These are phyloP conservation scores for Salix exigua DNA, from an alignment of 345 rosid species.

Conservation along the genomic window DNA sequence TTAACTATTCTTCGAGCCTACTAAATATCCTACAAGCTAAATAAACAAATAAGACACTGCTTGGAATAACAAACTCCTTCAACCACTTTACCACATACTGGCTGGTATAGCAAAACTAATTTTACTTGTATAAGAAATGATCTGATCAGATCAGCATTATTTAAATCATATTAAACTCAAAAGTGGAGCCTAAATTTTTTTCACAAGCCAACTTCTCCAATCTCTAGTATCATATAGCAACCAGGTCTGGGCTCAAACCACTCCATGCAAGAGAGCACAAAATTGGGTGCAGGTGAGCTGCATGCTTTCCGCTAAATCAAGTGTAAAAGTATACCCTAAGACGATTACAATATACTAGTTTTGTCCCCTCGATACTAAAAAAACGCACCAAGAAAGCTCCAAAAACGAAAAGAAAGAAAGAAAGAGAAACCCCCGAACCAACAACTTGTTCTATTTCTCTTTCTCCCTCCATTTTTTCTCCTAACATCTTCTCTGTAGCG, in stretches of 20 bases:
- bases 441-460: neutral
- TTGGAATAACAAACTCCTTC: too few species aligned
- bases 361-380: conserved; percentile 18
- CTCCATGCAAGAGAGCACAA: neutral
- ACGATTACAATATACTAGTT: neutral
- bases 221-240: neutral
- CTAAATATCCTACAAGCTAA: too few species aligned
- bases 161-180: neutral
- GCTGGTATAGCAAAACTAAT: neutral
- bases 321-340: neutral
- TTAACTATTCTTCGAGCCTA: too few species aligned
- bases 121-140: neutral
- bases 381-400: neutral
- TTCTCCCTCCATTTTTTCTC: neutral
- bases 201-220: neutral
- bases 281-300: neutral
- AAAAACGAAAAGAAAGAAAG: neutral
- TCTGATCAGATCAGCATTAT: neutral
- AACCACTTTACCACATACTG: too few species aligned
- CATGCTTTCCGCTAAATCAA: conserved; percentile 2
- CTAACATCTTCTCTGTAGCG: neutral
- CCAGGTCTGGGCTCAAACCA: neutral
- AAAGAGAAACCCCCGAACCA: too few species aligned
- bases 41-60: too few species aligned
- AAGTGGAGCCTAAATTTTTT: neutral